Conservation (phyloP, 345 rosid species). For the Populus simonii region DNA sequence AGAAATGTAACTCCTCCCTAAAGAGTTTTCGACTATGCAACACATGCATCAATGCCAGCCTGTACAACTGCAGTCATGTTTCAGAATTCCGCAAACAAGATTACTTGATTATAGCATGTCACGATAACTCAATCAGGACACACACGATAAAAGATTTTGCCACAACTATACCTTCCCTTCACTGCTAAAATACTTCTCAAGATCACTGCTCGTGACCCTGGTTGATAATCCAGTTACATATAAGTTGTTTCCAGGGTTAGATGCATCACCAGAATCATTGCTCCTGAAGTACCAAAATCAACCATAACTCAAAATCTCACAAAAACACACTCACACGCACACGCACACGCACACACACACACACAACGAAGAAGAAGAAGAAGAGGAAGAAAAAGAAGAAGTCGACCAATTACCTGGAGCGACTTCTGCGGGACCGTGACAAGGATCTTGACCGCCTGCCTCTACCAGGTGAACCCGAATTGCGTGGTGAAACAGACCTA, state of each 20-base stretch:
- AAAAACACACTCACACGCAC: background rate
- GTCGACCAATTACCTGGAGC: slow-evolving; percentile 38
- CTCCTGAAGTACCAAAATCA: slow-evolving; percentile 39
- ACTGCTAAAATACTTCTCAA: slow-evolving; percentile 50
- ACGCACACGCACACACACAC: background rate
- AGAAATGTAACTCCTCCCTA: background rate
- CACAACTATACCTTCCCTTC: slow-evolving; percentile 56
- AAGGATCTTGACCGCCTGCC: slow-evolving; percentile 45
- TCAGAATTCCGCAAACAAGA: background rate
- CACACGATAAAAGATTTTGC: background rate
- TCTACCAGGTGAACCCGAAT: slow-evolving; percentile 35
- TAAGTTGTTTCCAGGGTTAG: slow-evolving; percentile 61
- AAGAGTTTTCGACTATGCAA: background rate
- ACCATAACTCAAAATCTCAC: slow-evolving; percentile 1
- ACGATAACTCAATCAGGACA: background rate
- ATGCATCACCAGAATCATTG: slow-evolving; percentile 36
- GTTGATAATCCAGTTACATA: slow-evolving; percentile 67
- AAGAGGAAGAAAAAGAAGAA: background rate
- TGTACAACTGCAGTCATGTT: background rate
- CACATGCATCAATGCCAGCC: background rate
- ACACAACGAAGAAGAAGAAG: background rate
- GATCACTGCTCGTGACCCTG: slow-evolving; percentile 41
- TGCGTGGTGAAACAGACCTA: slow-evolving; percentile 44
- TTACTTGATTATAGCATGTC: background rate
- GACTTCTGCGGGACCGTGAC: slow-evolving; percentile 48